phyloP scores from a whole-genome alignment of 768 basidiomycete species.

The Phanerochaete carnosa region DNA sequence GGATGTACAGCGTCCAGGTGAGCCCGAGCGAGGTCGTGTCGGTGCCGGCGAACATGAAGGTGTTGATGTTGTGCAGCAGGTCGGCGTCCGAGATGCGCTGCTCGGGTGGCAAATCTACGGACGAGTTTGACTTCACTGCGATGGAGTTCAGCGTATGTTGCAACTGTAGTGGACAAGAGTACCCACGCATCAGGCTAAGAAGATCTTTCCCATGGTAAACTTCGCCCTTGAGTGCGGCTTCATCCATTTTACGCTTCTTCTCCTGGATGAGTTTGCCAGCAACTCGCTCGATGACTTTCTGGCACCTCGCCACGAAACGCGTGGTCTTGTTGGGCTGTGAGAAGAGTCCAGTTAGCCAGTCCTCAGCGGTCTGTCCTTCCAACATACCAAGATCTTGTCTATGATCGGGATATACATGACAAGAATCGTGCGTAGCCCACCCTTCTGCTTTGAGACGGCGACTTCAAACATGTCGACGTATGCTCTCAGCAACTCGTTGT shows the following conservation, averaged over 20 bases:
- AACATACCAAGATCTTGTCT: constrained; percentile 51
- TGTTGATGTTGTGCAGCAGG: constrained; percentile 81
- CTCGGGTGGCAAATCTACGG: constrained; percentile 62
- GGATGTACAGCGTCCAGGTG: constrained; percentile 79
- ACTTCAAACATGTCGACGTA: constrained; percentile 85
- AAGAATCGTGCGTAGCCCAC: constrained; percentile 41
- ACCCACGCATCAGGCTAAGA: constrained; percentile 71
- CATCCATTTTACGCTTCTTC: constrained; percentile 71
- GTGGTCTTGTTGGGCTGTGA: constrained; percentile 53
- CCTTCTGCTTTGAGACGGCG: constrained; percentile 60
- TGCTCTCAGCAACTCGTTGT: constrained; percentile 73
- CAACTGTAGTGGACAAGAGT: neutral
- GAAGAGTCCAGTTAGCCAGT: neutral
- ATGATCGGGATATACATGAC: constrained; percentile 58
- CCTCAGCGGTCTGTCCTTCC: neutral
- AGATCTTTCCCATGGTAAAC: constrained; percentile 68
- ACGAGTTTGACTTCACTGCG: constrained; percentile 80
- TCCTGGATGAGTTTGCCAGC: constrained; percentile 76
- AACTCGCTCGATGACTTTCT: constrained; percentile 59
- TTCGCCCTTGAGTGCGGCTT: constrained; percentile 51
- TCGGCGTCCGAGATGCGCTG: constrained; percentile 85
- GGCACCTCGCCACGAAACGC: constrained; percentile 51
- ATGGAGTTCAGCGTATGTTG: neutral
- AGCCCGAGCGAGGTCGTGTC: constrained; percentile 82
- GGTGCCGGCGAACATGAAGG: constrained; percentile 88